These are phyloP conservation scores for Phanerochaete sordida DNA, from an alignment of 768 basidiomycete species.

Conservation along the genomic window DNA sequence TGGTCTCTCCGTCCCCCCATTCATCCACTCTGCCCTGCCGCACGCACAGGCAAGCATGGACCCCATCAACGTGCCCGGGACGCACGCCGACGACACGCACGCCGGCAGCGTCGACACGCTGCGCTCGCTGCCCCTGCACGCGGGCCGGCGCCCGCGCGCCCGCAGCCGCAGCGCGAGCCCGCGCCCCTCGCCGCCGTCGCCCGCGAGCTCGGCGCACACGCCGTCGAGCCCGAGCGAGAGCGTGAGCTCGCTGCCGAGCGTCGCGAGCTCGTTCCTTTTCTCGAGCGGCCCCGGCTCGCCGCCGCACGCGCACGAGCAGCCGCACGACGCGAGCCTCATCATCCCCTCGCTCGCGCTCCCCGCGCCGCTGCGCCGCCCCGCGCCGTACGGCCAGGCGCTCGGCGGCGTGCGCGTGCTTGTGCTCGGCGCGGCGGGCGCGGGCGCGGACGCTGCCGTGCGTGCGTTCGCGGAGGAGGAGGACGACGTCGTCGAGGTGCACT, in stretches of 20 bases:
- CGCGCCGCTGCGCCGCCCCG: slow-evolving; percentile 56
- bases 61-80: neutral
- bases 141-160: neutral
- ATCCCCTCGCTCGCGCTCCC: slow-evolving; percentile 70
- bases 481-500: slow-evolving; percentile 58
- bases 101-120: slow-evolving; percentile 23
- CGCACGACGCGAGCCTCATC: slow-evolving; percentile 49
- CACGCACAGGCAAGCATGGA: neutral
- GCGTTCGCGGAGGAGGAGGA: slow-evolving; percentile 53
- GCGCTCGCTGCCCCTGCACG: slow-evolving; percentile 17
- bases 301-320: slow-evolving; percentile 37
- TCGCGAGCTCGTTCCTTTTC: slow-evolving; percentile 75
- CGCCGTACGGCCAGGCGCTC: slow-evolving; percentile 64
- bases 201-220: slow-evolving; percentile 49
- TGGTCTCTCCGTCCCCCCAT: neutral
- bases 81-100: slow-evolving; percentile 3
- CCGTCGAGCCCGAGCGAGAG: slow-evolving; percentile 62
- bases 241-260: slow-evolving; percentile 67
- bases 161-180: slow-evolving; percentile 7
- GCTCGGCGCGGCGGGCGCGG: slow-evolving; percentile 42
- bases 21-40: neutral
- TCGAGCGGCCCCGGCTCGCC: slow-evolving; percentile 70
- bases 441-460: slow-evolving; percentile 42
- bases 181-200: slow-evolving; percentile 41
- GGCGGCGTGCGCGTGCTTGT: slow-evolving; percentile 60